Base-by-base conservation (phyloP, 805 yeast genomes). In the Nakazawaea wyomingensis region DNA sequence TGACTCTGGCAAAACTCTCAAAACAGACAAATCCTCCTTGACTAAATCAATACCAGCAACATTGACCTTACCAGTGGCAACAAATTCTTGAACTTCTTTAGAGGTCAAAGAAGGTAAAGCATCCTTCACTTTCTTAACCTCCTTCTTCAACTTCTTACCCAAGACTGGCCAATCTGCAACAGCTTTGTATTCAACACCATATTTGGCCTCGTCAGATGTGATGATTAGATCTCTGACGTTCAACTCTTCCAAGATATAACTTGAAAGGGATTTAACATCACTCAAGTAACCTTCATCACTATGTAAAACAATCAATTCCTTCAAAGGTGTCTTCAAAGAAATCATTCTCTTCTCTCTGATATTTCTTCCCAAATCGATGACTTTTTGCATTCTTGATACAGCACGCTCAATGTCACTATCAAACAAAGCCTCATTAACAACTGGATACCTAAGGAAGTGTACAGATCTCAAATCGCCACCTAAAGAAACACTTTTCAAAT, bases 111-210 rank as follows among this genome's bases (percentile, higher is more conserved):
- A 59, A 50, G 97, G 98, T 54, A 93, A 75, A 14, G 95, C 98
- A 58, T 82, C 95, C 75, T 91, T 95, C 48, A 93, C 99, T 64
- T 79, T 82, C 69, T 85, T 88, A 48, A 86, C 95, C 56, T 90
- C 98, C 61, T 82, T 81, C 80, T 89, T 91, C 66, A 93, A 78
- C 68, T 93, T 93, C 76, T 91, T 93, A 69, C 99, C 99, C 54
- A 93, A 76, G 17, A 89, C 87, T 46, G 98, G 96, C 99, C 99
- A 93, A 71, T 93, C 99, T 38, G 99, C 99, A 64, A 86, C 95
- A 34, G 91, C 97, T 50, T 76, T 79, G 72, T 90, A 91, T 61
- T 83, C 85, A 48, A 93, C 98, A 56, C 90, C 93, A 61, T 90
- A 91, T 59, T 83, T 81, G 54, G 74, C 81, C 70, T 93, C 99